Base-by-base conservation (phyloP, 805 yeast species). In the Wickerhamia fluorescens region DNA sequence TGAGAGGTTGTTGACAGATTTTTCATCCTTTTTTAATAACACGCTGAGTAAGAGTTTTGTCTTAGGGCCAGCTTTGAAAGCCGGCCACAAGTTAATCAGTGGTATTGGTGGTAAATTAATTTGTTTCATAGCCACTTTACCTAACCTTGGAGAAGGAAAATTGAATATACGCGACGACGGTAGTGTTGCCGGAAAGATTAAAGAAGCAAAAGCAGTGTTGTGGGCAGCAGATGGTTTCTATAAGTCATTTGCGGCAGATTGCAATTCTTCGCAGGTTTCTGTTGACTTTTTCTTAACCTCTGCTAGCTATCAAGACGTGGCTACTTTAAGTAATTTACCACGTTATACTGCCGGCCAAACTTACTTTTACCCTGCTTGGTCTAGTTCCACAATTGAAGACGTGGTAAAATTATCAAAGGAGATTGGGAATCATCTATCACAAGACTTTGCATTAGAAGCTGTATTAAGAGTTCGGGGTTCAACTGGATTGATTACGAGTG, bases 281-380 rank as follows among this genome's bases (percentile, higher is more conserved):
- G 81, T 92, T 25, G 98, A 92, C 53, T 75, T 88, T 75, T 92
- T 92, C 55, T 71, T 92, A 55, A 80, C 94, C 13, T 73, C 89
- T 20, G 65, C 82, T 8, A 69, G 71, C 41, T 92, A 89, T 61
- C 94, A 85, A 60, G 98, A 92, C 56, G 89, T 92, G 38, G 96
- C 98, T 1, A 78, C 96, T 4, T 67, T 89, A 40, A 70, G 95
- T 22, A 84, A 84, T 57, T 71, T 92, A 50, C 89, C 96, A 28
- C 77, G 95, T 45, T 92, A 65, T 62, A 89, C 98, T 21, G 92
- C 95, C 32, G 99, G 99, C 48, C 95, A 88, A 66, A 86, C 96
- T 3, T 94, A 83, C 55, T 87, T 77, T 63, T 89, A 92, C 51
- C 96, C 97, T n/a, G 94, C 94, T 6, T 92, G 96, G 89, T 68